These are phyloP conservation scores for Aureobasidium sp. DNA, from an alignment of 2,329 filamentous ascomycete species.

Conservation along the genomic window DNA sequence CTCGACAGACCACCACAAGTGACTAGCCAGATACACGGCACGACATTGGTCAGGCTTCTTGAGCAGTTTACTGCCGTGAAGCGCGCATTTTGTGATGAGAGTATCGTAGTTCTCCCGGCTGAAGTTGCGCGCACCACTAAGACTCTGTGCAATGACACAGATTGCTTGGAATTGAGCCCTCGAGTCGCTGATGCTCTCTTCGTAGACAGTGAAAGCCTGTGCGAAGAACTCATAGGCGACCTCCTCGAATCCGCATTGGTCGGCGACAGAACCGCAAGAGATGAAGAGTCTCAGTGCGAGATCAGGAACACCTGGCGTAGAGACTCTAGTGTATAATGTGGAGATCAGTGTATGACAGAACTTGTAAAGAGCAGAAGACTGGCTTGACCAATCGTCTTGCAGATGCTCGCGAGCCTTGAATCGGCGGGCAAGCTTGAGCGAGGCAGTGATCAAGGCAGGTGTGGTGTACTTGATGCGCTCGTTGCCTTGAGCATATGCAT, in stretches of 20 bases:
- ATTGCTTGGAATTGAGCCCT: conserved; percentile 97
- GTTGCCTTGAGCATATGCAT: conserved; percentile 83
- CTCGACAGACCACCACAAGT: conserved; percentile 96
- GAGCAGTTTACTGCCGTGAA: conserved; percentile 92
- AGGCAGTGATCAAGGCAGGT: conserved; percentile 81
- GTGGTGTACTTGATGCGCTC: conserved; percentile 95
- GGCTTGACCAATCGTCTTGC: conserved; percentile 64
- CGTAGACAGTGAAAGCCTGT: conserved; percentile 96
- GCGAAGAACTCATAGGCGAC: conserved; percentile 98
- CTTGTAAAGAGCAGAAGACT: conserved; percentile 80
- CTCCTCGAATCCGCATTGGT: conserved; percentile 87
- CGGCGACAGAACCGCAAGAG: conserved; percentile 84
- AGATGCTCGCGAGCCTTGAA: conserved; percentile 89
- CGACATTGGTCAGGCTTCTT: conserved; percentile 98
- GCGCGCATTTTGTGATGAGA: conserved; percentile 91
- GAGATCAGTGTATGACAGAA: conserved; percentile 89
- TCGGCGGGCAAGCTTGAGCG: conserved; percentile 78
- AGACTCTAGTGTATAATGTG: conserved; percentile 79
- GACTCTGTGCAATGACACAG: conserved; percentile 80
- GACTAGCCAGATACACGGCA: conserved; percentile 91
- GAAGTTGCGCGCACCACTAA: conserved; percentile 86
- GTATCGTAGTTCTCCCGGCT: conserved; percentile 98
- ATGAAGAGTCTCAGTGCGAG: conserved; percentile 84
- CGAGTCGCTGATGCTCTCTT: conserved; percentile 91
- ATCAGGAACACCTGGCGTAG: conserved; percentile 65